Conservation (phyloP, 768 basidiomycete species). For the Cystofilobasidium ferigula region DNA sequence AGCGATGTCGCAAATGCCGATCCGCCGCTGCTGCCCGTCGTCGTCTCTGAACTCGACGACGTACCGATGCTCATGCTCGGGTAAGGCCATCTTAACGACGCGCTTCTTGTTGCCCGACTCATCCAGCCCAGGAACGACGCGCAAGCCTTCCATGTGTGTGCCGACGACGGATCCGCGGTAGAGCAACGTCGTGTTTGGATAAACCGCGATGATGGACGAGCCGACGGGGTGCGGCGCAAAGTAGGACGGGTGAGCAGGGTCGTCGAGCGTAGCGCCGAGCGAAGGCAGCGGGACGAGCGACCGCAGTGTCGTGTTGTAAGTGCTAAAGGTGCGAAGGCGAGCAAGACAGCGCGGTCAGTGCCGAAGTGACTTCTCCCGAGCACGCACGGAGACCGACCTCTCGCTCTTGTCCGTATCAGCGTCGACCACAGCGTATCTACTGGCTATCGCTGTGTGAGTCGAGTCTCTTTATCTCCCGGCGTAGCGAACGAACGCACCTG, state of each 20-base stretch:
- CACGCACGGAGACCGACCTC: background rate
- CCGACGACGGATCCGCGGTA: slow-evolving; percentile 38
- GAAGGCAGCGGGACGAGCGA: slow-evolving; percentile 41
- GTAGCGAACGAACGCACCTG: slow-evolving; percentile 25
- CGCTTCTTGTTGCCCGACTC: background rate
- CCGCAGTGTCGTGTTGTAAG: slow-evolving; percentile 39
- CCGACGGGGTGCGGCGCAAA: slow-evolving; percentile 34
- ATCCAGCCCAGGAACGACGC: slow-evolving; percentile 21
- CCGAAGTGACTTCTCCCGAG: too few species aligned
- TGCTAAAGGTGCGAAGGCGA: slow-evolving; percentile 24
- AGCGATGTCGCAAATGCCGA: background rate
- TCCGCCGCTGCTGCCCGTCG: slow-evolving; percentile 21
- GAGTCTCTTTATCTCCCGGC: too few species aligned
- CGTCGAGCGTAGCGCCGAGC: slow-evolving; percentile 30
- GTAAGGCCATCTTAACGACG: background rate
- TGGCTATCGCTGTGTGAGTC: background rate
- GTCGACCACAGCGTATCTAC: slow-evolving; percentile 40
- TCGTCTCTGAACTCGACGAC: slow-evolving; percentile 36
- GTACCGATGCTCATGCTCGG: slow-evolving; percentile 23
- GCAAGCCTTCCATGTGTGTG: background rate
- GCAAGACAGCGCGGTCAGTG: background rate
- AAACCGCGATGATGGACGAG: slow-evolving; percentile 39
- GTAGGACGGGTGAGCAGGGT: slow-evolving; percentile 36
- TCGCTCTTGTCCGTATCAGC: slow-evolving; percentile 32
- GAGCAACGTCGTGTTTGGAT: slow-evolving; percentile 42